Percentiles rank a stretch among this genome's conserved stretches.
Conservation (phyloP, 2,329 filamentous ascomycete species). For the Microdochium nivale region DNA sequence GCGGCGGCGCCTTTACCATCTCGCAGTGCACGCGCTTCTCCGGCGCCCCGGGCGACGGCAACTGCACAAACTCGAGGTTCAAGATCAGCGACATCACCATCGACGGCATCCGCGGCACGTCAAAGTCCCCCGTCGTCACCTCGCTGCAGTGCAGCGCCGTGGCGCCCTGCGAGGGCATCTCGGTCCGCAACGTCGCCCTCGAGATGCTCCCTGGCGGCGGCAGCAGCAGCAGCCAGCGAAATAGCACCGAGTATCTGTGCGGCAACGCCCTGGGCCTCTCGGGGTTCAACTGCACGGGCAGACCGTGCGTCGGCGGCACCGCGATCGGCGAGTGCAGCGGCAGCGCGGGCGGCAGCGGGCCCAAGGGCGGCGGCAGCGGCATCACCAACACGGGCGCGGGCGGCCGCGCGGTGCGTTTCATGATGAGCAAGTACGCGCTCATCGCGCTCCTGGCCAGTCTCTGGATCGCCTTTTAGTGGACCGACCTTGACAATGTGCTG, state of each 20-base stretch:
- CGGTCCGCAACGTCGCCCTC: conserved; percentile 2
- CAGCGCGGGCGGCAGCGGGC: background rate
- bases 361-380: background rate
- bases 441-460: too few relatives aligned
- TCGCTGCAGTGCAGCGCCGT: conserved; percentile 5
- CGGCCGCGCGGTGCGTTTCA: too few relatives aligned
- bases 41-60: conserved; percentile 10
- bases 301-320: conserved; percentile 1
- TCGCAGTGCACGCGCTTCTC: conserved; percentile 14
- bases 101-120: conserved; percentile 5
- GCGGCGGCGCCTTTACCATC: conserved; percentile 11
- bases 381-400: background rate
- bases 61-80: conserved; percentile 13
- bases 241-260: conserved; percentile 3
- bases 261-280: conserved; percentile 1
- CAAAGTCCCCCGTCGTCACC: background rate
- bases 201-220: conserved; percentile 1
- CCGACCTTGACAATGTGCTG: too few relatives aligned
- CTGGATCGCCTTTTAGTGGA: too few relatives aligned
- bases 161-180: conserved; percentile 3
- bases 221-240: background rate
- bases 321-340: conserved; percentile 1
- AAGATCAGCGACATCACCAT: conserved; percentile 10
- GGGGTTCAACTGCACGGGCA: conserved; percentile 2
- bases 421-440: too few relatives aligned